Base-by-base conservation (phyloP, 768 basidiomycete genomes). In the Termitomyces heimii region DNA sequence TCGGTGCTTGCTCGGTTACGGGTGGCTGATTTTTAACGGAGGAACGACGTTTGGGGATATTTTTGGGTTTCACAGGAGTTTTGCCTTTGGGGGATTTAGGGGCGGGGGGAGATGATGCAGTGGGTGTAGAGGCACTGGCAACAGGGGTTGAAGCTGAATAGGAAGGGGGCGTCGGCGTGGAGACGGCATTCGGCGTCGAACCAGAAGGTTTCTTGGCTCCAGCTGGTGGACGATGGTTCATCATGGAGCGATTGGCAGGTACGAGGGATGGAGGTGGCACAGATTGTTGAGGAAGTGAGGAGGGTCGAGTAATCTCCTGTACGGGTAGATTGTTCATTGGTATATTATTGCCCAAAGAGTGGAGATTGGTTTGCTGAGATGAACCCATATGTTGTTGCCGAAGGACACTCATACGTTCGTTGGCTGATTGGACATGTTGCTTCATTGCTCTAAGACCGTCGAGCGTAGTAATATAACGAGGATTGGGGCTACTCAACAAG, bases 1-100 rank as follows among this genome's bases (percentile, higher is more conserved):
- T 62, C 44, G 64, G 59, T 16, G 66, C 60, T 32, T 65, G 62
- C 58, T 66, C 59, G 20, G 64, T 54, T 20, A 62, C 54, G 16
- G 68, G 56, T 24, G 68, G 56, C 24, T 52, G 71, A 35, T 62
- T 60, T 43, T 58, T 63, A 39, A 68, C 69, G n/a, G 74, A 75
- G 13, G 51, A 65, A 40, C 67, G 68, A 5, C 77, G 73, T 29
- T 73, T 70, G 34, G 70, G 62, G 10, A 71, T 57, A 8, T 70
- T 55, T 65, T 79, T 84, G 16, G 75, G 55, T 69, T 82, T 88
- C n/a, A 75, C 43, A 16, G 70, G 53, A 1, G 74, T 65, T 67
- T 82, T 89, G 53, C 68, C 68, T 65, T 84, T 88, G 0, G 89
- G 89, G 4, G 89, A 90, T 68, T 85, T 90, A 1, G 86, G 82